Evolutionary conservation across 441 rosid genomes (phyloP), one percentile per base, ranked within the genome.

Genomic region (Theobroma grandiflorum): DNA sequence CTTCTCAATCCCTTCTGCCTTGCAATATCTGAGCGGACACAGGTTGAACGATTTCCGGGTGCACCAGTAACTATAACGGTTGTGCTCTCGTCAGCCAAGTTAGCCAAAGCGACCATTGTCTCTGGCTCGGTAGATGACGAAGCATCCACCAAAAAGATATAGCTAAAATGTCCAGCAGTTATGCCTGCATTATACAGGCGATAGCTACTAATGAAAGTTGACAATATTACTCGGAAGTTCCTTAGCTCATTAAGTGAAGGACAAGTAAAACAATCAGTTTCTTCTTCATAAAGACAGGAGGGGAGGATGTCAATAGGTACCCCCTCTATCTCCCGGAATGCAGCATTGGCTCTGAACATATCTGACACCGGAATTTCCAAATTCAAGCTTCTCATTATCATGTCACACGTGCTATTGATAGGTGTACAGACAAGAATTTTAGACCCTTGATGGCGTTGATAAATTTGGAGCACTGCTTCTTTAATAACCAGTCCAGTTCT

Each of bases 301-400:
- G 76, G 55, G 10, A 87, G 86, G 77, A 87, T 80, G 64, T 89
- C 92, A 0, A 0, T 12, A 5, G 88, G 83, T 15, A 86, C 86
- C 26, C 20, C 84, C 31, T 77, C 85, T 4, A 37, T 15, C 79
- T 85, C 89, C 50, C 89, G 79, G 61, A 88, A 85, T 33, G 89
- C 87, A 80, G 88, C 92, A 82, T 86, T 87, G 74, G 86, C 90
- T 50, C 85, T 77, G 72, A 89, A 87, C 52, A 87, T 80, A 1
- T 83, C 66, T 0, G 83, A 68, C 53, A 72, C 82, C 0, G 83
- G 86, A 62, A 86, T 82, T 2, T 77, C 38, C 47, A 8, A 18
- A 67, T 79, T 86, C 77, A 89, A 82, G 81, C 81, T 71, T 75
- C 81, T 82, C 74, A 76, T 85, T 57, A 88, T 84, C 66, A 37